Evolutionary conservation across 2,329 filamentous ascomycete species (phyloP), one percentile per base, ranked within the genome.

Genomic region (Echinosphaeria canescens): DNA sequence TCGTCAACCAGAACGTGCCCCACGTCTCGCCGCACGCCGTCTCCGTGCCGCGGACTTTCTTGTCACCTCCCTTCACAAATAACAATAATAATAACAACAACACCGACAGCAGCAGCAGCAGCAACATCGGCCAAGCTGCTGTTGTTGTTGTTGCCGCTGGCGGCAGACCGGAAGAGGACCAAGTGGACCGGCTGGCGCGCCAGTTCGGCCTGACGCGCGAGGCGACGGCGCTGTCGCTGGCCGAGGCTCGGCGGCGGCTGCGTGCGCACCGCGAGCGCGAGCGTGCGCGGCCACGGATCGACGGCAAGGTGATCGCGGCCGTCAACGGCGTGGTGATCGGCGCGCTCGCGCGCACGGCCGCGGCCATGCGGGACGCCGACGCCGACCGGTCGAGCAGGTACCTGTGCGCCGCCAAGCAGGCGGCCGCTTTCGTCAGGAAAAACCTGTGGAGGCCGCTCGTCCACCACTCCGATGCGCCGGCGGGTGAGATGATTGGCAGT

Each of bases 261-360:
- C 62, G 65, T 18, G 61, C 66, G 3, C 69, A 84, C 43, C 62
- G 82, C 13, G 69, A 84, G 20, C 66, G 56, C 34, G 17, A 10
- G 17, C 6, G 17, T 1, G 70, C 74, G 2, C 61, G 72, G 11
- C 88, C 88, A 3, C 66, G 68, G 6, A 51, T 90, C 5, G 88
- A 95, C 40, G 76, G 82, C 41, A 95, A 95, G 48, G 73, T 91
- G 23, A 68, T 93, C 3, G 71, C 76, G 2, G 68, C 73, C 9
- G 88, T 79, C 69, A 95, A 95, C 35, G 85, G 84, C 3, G 63
- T 95, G 30, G 80, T 78, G 0, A 81, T 95, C 30, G 72, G 74
- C 2, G 73, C 79, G 1, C 56, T 98, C n/a, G 70, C 81, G 11
- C 66, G 79, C 33, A 67, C 76, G 7, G 68, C 68, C n/a, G 60